Conservation (phyloP, 2,329 filamentous ascomycete species). For the Aspergillus novoparasiticus region DNA sequence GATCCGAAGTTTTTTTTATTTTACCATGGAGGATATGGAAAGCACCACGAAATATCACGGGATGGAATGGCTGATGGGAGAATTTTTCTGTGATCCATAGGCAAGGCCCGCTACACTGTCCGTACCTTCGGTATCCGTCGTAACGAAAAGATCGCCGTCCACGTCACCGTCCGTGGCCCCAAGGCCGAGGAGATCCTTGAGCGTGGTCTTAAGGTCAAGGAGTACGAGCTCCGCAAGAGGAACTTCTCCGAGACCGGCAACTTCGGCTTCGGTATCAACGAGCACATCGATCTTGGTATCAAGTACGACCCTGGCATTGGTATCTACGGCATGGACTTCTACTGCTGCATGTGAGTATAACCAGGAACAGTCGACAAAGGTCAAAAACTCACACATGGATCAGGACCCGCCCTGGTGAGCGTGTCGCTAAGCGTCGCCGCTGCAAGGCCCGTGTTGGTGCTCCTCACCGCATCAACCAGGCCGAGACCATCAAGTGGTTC, state of each 20-base stretch:
- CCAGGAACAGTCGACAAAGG: background rate
- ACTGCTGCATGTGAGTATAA: constrained; percentile 89
- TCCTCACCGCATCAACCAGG: constrained; percentile 88
- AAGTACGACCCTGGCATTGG: constrained; percentile 98
- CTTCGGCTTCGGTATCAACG: constrained; percentile 99
- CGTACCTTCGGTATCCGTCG: constrained; percentile 99
- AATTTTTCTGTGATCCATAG: constrained; percentile 49
- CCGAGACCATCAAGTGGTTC: constrained; percentile 98
- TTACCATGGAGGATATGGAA: background rate
- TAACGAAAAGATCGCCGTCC: constrained; percentile 99
- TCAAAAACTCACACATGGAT: constrained; percentile 31
- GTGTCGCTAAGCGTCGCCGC: constrained; percentile 92
- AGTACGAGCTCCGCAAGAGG: constrained; percentile 98
- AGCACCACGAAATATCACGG: background rate
- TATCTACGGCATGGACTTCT: constrained; percentile 99
- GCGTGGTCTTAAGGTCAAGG: constrained; percentile 99
- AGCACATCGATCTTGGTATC: constrained; percentile 99
- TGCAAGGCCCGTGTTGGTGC: constrained; percentile 83
- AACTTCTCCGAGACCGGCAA: constrained; percentile 99
- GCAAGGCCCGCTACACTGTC: constrained; percentile 99
- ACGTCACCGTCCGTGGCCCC: constrained; percentile 98
- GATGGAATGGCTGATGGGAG: constrained; percentile 21
- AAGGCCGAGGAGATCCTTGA: constrained; percentile 99
- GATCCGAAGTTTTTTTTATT: background rate
- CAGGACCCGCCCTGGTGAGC: constrained; percentile 94